Evolutionary conservation across 1,139 yeast species (phyloP), one percentile per base, ranked within the genome.

Genomic region (Ogataea hybrid): DNA sequence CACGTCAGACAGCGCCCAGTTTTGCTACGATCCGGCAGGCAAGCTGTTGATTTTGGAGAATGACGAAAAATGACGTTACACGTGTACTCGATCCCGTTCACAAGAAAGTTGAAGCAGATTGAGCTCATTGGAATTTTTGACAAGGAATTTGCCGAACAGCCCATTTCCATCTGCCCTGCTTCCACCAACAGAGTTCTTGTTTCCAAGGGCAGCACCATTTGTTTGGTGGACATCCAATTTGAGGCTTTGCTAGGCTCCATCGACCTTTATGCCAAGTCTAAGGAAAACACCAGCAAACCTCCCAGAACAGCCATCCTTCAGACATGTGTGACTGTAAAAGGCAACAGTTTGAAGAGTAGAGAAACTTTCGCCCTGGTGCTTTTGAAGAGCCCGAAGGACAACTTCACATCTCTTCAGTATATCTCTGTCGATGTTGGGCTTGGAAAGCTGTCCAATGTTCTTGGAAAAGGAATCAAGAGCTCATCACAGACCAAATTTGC

Each of bases 371-470:
- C 71, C n/a, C 57, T 75, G 39, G 69, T 67, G 49, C 59, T 74
- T 39, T 63, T 70, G 44, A 63, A 65, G 44, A 71, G 73, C 45
- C 54, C 61, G 15, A 71, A 68, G 50, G 72, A 72, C 48, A 73
- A 74, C 41, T 67, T 67, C 41, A 66, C 72, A 25, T 65, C 68
- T 41, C 62, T 75, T 48, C 70, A 72, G 50, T 63, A 71, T 36
- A 63, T 71, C 42, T 75, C 80, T 39, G 71, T 84, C 25, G 79
- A 81, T 49, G 77, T 81, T 14, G 95, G 95, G 2, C 64, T 75
- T 29, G 89, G 90, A 50, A 79, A 79, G 37, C 69, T 88, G 49
- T 73, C 79, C 47, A 92, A 86, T 53, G 80, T 88, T 25, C 61
- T 87, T 36, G 92, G 94, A 18, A 81, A 79, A 56, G 79, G 86